phyloP scores from a whole-genome alignment of 306 rosid species.

The Vigna radiata region DNA sequence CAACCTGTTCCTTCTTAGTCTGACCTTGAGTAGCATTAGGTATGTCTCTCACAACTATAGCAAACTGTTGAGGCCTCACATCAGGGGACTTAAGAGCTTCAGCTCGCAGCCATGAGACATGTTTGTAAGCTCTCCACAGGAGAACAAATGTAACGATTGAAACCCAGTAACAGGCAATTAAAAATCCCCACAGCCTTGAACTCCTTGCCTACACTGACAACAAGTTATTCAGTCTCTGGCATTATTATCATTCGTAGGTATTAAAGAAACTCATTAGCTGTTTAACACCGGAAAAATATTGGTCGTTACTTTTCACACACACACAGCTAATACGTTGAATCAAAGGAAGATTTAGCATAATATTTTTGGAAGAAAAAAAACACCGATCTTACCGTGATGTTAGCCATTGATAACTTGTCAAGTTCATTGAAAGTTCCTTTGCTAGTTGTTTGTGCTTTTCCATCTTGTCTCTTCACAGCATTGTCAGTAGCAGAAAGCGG shows the following conservation, averaged over 20 bases:
- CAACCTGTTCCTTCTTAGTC: slow-evolving; percentile 80
- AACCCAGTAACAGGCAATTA: slow-evolving; percentile 75
- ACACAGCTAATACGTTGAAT: background rate
- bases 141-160: slow-evolving; percentile 71
- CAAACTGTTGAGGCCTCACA: slow-evolving; percentile 74
- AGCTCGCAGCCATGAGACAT: slow-evolving; percentile 65
- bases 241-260: slow-evolving; percentile 23
- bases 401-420: slow-evolving; percentile 79
- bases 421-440: slow-evolving; percentile 65
- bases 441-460: slow-evolving; percentile 47
- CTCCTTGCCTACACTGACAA: slow-evolving; percentile 58
- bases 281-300: background rate
- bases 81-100: slow-evolving; percentile 72
- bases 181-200: slow-evolving; percentile 81
- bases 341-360: slow-evolving; percentile 30
- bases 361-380: background rate
- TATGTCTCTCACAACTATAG: slow-evolving; percentile 88
- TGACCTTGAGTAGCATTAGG: slow-evolving; percentile 68
- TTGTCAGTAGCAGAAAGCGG: slow-evolving; percentile 74
- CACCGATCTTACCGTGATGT: slow-evolving; percentile 57
- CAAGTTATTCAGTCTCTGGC: slow-evolving; percentile 23
- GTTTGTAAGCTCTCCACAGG: slow-evolving; percentile 88
- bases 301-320: background rate
- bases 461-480: slow-evolving; percentile 25
- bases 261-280: slow-evolving; percentile 7